Evolutionary conservation across 2,329 filamentous ascomycete species (phyloP), one percentile per base, ranked within the genome.

Genomic region (Leptographium wingfieldii): DNA sequence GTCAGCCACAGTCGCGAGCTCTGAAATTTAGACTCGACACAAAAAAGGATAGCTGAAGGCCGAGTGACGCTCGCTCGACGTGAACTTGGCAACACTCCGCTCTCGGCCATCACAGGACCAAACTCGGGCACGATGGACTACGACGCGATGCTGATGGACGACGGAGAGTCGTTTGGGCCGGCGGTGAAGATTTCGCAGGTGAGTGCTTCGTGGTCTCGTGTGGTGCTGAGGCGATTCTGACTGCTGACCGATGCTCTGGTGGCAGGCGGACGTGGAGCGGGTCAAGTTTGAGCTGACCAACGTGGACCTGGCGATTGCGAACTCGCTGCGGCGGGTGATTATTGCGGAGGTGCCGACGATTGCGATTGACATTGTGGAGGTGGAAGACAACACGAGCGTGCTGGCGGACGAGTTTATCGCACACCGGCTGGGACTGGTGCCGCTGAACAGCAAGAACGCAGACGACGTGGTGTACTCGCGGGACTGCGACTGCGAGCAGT

Each of bases 401-500:
- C 84, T 97, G 16, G 89, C 92, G 63, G 92, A 99, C 73, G 92
- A 99, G 74, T 96, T 97, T 73, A 86, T 99, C 66, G 87, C 90
- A 56, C 92, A 97, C 73, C 87, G 92, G 54, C 81, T 99, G 16
- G 92, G 94, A 38, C 83, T 97, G 55, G 85, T 97, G 60, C 94
- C 94, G 0, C 83, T 99, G 55, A 86, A 87, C 71, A 89, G 90
- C 61, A 88, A 89, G 69, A 88, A 89, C 69, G 86, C 92, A 67
- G 88, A 92, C 65, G 81, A 87, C 67, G 81, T 97, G 63, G 80
- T 88, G 64, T 96, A 96, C 76, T 87, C 88, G 56, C 88, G 92
- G 69, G 92, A 97, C 74, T 99, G 94, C 77, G 90, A 95, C 70
- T 99, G 94, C 78, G 92, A 96, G 68, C 87, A 92, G 68, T 90